phyloP scores from a whole-genome alignment of 257 asterid genomes.

The Verbascum thapsus region DNA sequence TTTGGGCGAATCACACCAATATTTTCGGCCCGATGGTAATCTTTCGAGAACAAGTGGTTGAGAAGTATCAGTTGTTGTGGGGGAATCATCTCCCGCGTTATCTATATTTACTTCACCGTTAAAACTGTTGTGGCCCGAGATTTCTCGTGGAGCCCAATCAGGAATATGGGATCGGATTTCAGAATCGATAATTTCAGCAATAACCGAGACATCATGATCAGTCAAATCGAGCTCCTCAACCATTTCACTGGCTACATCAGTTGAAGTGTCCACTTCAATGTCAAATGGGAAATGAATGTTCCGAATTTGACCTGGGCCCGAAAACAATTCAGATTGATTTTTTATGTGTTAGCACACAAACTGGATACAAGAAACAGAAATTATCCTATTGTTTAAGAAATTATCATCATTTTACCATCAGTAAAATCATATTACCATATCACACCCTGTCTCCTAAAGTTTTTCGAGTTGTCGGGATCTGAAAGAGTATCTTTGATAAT shows the following conservation, averaged over 20 bases:
- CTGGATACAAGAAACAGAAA: slow-evolving; percentile 22
- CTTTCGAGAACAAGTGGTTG: slow-evolving; percentile 61
- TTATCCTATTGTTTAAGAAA: slow-evolving; percentile 10
- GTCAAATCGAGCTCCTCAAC: slow-evolving; percentile 92
- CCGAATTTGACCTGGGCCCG: slow-evolving; percentile 53
- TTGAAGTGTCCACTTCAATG: slow-evolving; percentile 84
- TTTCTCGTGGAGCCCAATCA: slow-evolving; percentile 70
- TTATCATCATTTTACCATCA: no score
- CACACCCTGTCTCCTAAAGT: no score
- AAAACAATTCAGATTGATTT: slow-evolving; percentile 35
- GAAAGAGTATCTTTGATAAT: no score
- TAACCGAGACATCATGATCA: slow-evolving; percentile 86
- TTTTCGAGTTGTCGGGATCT: no score
- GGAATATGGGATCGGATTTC: slow-evolving; percentile 78
- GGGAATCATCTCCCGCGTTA: slow-evolving; percentile 42
- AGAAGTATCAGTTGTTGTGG: slow-evolving; percentile 45
- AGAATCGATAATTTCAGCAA: slow-evolving; percentile 85
- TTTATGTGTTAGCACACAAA: slow-evolving; percentile 16
- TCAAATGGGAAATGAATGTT: slow-evolving; percentile 97
- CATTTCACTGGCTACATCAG: slow-evolving; percentile 98
- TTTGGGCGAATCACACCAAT: slow-evolving; percentile 87
- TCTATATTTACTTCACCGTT: slow-evolving; percentile 40
- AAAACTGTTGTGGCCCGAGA: slow-evolving; percentile 30
- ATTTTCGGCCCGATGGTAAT: slow-evolving; percentile 79
- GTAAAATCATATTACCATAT: no score